These are phyloP conservation scores for Crataegus laevigata DNA, from an alignment of 306 rosid genomes.

Conservation along the genomic window DNA sequence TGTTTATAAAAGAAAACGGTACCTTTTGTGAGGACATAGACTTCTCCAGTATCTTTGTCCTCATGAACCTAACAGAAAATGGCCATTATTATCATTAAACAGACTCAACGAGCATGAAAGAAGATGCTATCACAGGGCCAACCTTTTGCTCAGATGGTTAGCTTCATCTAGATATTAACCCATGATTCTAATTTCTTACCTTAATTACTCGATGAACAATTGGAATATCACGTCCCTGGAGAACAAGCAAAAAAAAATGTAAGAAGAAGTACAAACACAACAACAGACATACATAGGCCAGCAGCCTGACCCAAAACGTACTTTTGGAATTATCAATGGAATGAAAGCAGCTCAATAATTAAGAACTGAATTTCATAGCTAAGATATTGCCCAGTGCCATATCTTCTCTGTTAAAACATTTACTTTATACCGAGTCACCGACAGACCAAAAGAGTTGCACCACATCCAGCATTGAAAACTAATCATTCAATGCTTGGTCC, in stretches of 20 bases:
- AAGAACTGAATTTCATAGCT: not conserved
- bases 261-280: conserved; percentile 6
- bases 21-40: conserved; percentile 74
- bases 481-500: not conserved
- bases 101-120: not conserved
- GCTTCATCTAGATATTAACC: not conserved
- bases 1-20: not conserved
- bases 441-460: not conserved
- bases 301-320: not conserved
- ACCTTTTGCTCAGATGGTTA: not conserved
- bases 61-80: conserved; percentile 57
- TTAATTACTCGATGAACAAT: conserved; percentile 74
- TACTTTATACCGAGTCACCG: not conserved
- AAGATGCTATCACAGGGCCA: not conserved
- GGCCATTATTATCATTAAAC: not conserved
- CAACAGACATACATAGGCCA: not conserved
- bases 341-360: not conserved
- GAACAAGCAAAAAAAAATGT: conserved; percentile 13
- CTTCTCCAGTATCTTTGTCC: conserved; percentile 40
- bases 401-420: not conserved
- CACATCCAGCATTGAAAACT: not conserved
- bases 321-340: not conserved
- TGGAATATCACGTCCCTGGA: conserved; percentile 67
- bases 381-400: not conserved
- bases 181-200: conserved; percentile 40